Evolutionary conservation across 202 grass and related monocot species (phyloP), one percentile per base, ranked within the genome.

Genomic region (Saccharum hybrid): DNA sequence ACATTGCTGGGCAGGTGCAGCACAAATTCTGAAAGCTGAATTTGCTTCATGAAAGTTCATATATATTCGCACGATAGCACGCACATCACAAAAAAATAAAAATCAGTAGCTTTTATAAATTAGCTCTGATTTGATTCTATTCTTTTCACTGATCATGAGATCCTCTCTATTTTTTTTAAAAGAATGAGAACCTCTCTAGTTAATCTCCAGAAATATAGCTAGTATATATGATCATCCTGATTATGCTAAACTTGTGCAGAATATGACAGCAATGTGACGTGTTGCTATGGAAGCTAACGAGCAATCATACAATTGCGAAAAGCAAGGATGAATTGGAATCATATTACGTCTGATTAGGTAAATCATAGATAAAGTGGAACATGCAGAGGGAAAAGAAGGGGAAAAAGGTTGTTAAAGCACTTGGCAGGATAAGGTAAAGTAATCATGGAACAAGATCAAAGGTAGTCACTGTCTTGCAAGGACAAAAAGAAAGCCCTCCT

Each of bases 391-490:
- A 63, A 83, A 76, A 46, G 10, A 71, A 71, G 71, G 59, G 41
- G 65, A 59, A 70, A 75, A 86, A 86, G 87, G 69, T 54, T 37
- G 46, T 66, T 60, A 81, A 84, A 90, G 81, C 79, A 76, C 84
- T 90, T 71, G 26, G 42, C 57, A 38, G 70, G 76, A 75, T 84
- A 83, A 59, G 42, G 64, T 48, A 87, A 81, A 81, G 30, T 72
- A 84, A 81, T 81, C 42, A 76, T 41, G 19, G 37, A 66, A 72
- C 41, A 76, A 84, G 71, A 87, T 87, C 65, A 26, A 84, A 81
- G 74, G 81, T 60, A 51, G 71, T 67, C 71, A 77, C 57, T 84
- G 57, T 77, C 81, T 76, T 76, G 81, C 81, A 67, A 70, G 46
- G 81, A 84, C 71, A 72, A 66, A 66, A 84, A 81, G 56, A 83